phyloP scores from a whole-genome alignment of 192 early-diverging fungal genomes.

The Coemansia sp. region DNA sequence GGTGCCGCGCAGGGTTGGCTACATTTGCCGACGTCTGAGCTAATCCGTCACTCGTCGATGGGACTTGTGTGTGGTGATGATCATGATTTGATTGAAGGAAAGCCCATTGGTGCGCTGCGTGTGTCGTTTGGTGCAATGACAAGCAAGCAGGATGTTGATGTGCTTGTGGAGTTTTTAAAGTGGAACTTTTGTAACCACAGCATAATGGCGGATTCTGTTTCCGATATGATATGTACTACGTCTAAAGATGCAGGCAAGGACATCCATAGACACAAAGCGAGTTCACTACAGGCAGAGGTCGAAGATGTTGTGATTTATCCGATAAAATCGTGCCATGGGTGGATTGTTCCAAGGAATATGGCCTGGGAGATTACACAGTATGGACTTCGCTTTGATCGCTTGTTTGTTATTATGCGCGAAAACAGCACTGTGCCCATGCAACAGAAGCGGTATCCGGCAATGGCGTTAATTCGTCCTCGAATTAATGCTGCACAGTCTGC shows the following conservation, averaged over 20 bases:
- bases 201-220: neutral
- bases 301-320: conserved; percentile 61
- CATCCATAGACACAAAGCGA: neutral
- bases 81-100: conserved; percentile 67
- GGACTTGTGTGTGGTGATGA: conserved; percentile 76
- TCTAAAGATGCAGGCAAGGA: neutral
- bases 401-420: conserved; percentile 51
- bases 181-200: conserved; percentile 53
- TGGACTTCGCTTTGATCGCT: conserved; percentile 40
- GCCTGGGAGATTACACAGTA: conserved; percentile 37
- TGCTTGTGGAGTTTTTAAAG: conserved; percentile 61
- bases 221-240: neutral
- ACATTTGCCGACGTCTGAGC: conserved; percentile 55
- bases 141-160: conserved; percentile 60
- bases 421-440: conserved; percentile 57
- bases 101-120: conserved; percentile 69
- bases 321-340: conserved; percentile 77
- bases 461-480: conserved; percentile 62
- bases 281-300: conserved; percentile 16
- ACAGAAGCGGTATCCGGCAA: conserved; percentile 64
- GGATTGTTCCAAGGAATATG: conserved; percentile 25
- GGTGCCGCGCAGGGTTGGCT: conserved; percentile 72
- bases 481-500: conserved; percentile 39
- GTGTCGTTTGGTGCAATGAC: conserved; percentile 77
- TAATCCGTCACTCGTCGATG: conserved; percentile 55